Evolutionary conservation across 1,139 yeast genomes (phyloP).

Genomic region (Candida dubliniensis): DNA sequence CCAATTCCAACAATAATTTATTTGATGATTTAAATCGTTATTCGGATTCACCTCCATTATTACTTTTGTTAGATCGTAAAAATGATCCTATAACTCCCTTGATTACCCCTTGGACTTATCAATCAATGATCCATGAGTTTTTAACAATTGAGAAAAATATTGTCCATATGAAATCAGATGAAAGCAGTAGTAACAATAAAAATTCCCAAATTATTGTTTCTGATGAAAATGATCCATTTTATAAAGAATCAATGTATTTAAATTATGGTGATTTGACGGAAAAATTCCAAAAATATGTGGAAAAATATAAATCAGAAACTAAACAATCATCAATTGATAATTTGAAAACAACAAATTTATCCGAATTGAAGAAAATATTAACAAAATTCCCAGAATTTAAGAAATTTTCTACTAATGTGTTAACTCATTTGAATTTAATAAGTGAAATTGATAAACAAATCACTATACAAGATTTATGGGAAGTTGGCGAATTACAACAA

Average conservation of each 20-base stretch:
- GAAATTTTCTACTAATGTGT: constrained; percentile 82
- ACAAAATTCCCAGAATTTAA: constrained; percentile 94
- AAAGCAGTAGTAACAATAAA: not conserved
- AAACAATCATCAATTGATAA: constrained; percentile 61
- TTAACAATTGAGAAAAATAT: constrained; percentile 80
- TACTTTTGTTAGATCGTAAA: constrained; percentile 78
- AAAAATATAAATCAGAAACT: constrained; percentile 77
- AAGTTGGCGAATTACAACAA: constrained; percentile 88
- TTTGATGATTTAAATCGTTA: constrained; percentile 62
- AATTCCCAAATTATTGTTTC: constrained; percentile 33
- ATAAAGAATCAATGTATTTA: constrained; percentile 73
- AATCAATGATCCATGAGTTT: constrained; percentile 94
- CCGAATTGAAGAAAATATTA: constrained; percentile 86
- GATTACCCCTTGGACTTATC: constrained; percentile 95
- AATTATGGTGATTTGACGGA: constrained; percentile 96
- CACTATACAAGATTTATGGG: constrained; percentile 65
- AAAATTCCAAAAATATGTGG: constrained; percentile 80
- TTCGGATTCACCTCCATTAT: constrained; percentile 69
- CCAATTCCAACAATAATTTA: constrained; percentile 56
- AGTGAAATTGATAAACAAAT: constrained; percentile 80
- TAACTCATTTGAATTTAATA: constrained; percentile 88
- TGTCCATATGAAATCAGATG: constrained; percentile 52
- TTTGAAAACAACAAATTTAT: constrained; percentile 64
- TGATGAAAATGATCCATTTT: constrained; percentile 67
- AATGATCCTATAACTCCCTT: constrained; percentile 93